Conservation (phyloP, 108 stramenopile genomes). For the Thalassiosira profunda region DNA sequence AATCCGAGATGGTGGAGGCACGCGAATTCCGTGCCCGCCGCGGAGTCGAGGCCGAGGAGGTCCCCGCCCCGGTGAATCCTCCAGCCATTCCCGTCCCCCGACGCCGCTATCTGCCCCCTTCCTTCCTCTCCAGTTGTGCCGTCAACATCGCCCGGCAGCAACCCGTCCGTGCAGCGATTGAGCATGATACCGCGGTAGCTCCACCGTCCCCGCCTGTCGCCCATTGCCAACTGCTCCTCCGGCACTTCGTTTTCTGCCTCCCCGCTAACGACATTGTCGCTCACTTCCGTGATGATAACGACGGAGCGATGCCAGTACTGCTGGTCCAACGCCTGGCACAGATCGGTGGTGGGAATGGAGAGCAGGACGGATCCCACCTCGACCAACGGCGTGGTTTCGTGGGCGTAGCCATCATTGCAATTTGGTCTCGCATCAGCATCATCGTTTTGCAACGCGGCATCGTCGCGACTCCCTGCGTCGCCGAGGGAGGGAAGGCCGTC, state of each 20-base stretch:
- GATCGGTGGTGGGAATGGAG: slow-evolving; percentile 32
- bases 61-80: slow-evolving; percentile 32
- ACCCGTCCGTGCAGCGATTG: slow-evolving; percentile 13
- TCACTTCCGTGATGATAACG: slow-evolving; percentile 24
- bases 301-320: slow-evolving; percentile 42
- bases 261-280: slow-evolving; percentile 12
- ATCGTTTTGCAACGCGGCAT: not conserved
- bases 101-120: no score
- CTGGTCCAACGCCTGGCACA: slow-evolving; percentile 35
- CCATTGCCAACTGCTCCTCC: slow-evolving; percentile 32
- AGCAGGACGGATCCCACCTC: slow-evolving; percentile 32
- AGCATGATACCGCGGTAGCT: slow-evolving; percentile 26
- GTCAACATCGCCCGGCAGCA: not conserved
- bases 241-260: slow-evolving; percentile 20
- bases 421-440: not conserved
- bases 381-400: slow-evolving; percentile 30
- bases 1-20: slow-evolving; percentile 10
- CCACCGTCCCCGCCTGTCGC: slow-evolving; percentile 26
- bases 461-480: no score
- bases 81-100: no score
- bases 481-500: slow-evolving; percentile 33
- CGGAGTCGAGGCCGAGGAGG: slow-evolving; percentile 20
- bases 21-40: slow-evolving; percentile 8
- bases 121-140: not conserved
- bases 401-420: not conserved